Conservation (phyloP, 495 filamentous ascomycete genomes). For the Talaromyces nanjingensis region DNA sequence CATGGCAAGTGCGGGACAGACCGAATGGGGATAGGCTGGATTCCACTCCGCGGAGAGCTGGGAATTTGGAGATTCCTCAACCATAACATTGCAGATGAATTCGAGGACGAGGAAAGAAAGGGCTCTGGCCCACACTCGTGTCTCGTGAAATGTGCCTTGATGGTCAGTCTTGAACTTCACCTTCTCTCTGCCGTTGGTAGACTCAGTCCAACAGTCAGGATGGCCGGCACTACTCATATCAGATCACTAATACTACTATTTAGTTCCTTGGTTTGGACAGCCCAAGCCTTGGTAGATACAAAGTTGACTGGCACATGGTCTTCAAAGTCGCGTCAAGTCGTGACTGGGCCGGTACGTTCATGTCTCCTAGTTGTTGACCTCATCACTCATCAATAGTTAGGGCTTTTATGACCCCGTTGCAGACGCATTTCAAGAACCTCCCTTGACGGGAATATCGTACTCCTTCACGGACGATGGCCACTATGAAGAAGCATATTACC, state of each 20-base stretch:
- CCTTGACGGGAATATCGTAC: constrained; percentile 70
- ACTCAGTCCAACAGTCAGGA: background rate
- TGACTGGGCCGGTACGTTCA: constrained; percentile 65
- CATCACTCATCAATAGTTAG: constrained; percentile 29
- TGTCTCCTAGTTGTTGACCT: constrained; percentile 2
- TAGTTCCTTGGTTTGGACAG: constrained; percentile 15
- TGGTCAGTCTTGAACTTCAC: background rate
- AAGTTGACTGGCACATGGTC: constrained; percentile 66
- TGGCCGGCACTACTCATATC: background rate
- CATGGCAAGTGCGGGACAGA: background rate
- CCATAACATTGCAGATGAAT: background rate
- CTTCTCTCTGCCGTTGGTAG: background rate
- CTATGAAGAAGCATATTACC: constrained; percentile 70
- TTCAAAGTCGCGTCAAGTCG: constrained; percentile 62
- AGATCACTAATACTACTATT: constrained; percentile 17
- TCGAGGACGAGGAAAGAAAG: background rate
- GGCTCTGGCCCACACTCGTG: background rate
- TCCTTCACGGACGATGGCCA: constrained; percentile 68
- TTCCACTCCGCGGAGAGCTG: constrained; percentile 7
- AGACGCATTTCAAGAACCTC: constrained; percentile 62
- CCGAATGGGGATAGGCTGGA: constrained; percentile 7
- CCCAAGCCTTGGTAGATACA: constrained; percentile 5
- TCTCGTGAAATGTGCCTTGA: background rate
- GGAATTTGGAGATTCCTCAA: constrained; percentile 5
- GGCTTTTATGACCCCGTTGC: constrained; percentile 68